A percentile compares a stretch with the other conserved stretches of the same genome.
Conservation (phyloP, 2,329 filamentous ascomycete genomes). For the Immersiporthe knoxdaviesiana region DNA sequence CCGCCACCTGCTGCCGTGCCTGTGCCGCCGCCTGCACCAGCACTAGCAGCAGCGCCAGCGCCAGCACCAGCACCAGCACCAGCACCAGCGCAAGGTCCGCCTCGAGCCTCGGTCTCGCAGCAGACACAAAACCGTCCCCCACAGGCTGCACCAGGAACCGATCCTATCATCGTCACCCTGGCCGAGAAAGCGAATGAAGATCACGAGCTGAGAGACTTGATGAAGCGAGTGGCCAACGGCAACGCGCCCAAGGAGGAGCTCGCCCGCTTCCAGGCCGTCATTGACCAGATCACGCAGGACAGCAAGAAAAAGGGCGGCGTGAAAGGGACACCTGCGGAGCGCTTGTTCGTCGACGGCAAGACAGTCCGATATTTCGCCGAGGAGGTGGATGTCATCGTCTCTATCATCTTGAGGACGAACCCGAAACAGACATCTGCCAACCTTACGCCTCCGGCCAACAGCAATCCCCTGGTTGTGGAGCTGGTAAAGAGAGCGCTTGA, state of each 20-base stretch:
- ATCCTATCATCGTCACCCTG: conserved; percentile 80
- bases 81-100: conserved; percentile 13
- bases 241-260: conserved; percentile 73
- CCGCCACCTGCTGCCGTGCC: conserved; percentile 25
- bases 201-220: conserved; percentile 72
- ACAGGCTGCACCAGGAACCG: conserved; percentile 45
- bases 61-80: no score
- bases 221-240: conserved; percentile 81
- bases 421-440: conserved; percentile 58
- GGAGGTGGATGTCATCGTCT: conserved; percentile 60
- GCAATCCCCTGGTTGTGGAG: conserved; percentile 59
- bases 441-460: conserved; percentile 56
- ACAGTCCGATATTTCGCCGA: conserved; percentile 64
- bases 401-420: conserved; percentile 63
- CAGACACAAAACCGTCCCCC: conserved; percentile 32
- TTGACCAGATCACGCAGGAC: conserved; percentile 73
- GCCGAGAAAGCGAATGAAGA: conserved; percentile 77
- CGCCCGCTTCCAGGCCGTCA: conserved; percentile 77
- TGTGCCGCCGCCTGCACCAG: no score
- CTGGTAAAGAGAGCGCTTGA: conserved; percentile 62
- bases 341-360: conserved; percentile 57
- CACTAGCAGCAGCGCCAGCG: background rate
- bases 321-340: conserved; percentile 58
- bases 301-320: conserved; percentile 56
- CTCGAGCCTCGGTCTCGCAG: conserved; percentile 10